phyloP scores from a whole-genome alignment of 2,329 filamentous ascomycete species.

The Fusarium buxicola region DNA sequence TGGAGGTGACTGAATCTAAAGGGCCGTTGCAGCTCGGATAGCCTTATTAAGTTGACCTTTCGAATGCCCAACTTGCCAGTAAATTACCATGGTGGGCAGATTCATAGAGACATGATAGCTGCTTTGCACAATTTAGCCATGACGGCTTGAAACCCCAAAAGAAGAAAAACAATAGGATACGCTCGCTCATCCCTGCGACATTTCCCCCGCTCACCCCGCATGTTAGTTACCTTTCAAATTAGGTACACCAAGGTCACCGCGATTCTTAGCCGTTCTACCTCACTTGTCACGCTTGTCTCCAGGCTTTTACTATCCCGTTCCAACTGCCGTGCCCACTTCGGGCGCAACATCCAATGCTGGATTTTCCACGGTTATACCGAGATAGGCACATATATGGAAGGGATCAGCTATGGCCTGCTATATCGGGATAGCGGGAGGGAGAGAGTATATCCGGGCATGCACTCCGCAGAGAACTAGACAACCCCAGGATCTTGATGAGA shows the following conservation, averaged over 20 bases:
- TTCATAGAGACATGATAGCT: too few relatives aligned
- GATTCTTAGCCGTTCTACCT: not conserved
- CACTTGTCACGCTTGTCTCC: not conserved
- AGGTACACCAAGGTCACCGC: slow-evolving; percentile 28
- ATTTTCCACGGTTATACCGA: slow-evolving; percentile 6
- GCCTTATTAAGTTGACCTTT: too few relatives aligned
- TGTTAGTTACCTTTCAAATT: slow-evolving; percentile 17
- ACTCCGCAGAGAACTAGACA: not conserved
- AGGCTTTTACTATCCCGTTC: not conserved
- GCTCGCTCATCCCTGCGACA: too few relatives aligned
- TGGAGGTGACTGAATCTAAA: too few relatives aligned
- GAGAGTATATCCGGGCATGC: not conserved
- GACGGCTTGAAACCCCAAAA: too few relatives aligned
- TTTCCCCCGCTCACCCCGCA: not conserved
- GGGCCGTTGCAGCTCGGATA: too few relatives aligned
- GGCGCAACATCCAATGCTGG: not conserved
- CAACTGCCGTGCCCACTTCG: slow-evolving; percentile 19
- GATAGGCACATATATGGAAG: not conserved
- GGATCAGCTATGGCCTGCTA: slow-evolving; percentile 11
- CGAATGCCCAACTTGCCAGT: too few relatives aligned
- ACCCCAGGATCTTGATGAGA: not conserved
- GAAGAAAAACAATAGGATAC: too few relatives aligned
- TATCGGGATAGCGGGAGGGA: not conserved
- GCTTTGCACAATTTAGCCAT: too few relatives aligned
- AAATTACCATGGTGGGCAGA: too few relatives aligned